Percentiles rank a stretch among this genome's conserved stretches.
phyloP scores from a whole-genome alignment of 106 monocot genomes.

The Apostasia ramifera region DNA sequence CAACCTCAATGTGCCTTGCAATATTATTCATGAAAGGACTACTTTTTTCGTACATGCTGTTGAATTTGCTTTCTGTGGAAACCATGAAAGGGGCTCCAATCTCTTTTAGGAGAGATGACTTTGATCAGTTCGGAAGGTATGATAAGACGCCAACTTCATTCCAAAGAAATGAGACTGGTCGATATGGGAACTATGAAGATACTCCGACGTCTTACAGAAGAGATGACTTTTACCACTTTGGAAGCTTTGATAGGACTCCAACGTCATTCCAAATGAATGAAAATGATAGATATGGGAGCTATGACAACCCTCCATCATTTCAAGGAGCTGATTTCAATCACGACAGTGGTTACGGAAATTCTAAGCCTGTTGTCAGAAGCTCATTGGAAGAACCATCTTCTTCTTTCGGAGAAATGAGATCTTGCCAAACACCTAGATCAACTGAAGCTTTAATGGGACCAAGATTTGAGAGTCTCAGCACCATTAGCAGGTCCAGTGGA shows the following conservation, averaged over 20 bases:
- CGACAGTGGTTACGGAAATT: not conserved
- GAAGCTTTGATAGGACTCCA: constrained; percentile 5
- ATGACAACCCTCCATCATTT: constrained; percentile 4
- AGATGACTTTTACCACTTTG: not conserved
- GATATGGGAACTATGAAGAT: not conserved
- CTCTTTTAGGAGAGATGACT: no score
- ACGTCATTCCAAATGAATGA: not conserved
- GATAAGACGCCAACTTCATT: no score
- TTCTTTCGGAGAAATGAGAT: constrained; percentile 3
- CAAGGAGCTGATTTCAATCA: constrained; percentile 11
- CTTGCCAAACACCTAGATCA: constrained; percentile 6
- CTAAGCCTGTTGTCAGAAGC: constrained; percentile 8
- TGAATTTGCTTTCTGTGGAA: constrained; percentile 1
- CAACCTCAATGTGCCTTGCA: not conserved
- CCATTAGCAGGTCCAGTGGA: not conserved
- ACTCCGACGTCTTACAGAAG: not conserved
- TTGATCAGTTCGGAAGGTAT: no score
- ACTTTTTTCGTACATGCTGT: not conserved
- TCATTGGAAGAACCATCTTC: constrained; percentile 10
- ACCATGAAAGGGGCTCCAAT: not conserved
- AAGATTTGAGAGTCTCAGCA: constrained; percentile 1
- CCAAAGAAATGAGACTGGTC: not conserved
- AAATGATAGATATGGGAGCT: constrained; percentile 3
- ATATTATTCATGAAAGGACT: not conserved
- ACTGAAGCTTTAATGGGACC: constrained; percentile 3